Base-by-base conservation (phyloP, 306 rosid genomes). In the Malus domestica region DNA sequence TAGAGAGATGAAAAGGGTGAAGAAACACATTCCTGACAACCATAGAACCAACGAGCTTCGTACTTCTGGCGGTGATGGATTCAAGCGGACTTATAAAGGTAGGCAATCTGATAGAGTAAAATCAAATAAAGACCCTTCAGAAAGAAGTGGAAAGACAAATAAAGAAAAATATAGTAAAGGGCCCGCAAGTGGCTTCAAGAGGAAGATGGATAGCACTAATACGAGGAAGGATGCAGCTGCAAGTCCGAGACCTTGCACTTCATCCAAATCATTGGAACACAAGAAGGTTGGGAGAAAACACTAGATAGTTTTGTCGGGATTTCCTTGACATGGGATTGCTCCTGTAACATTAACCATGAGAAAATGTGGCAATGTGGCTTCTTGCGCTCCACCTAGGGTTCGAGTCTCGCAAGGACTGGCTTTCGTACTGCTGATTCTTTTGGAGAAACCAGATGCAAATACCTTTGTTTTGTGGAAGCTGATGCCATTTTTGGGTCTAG, bases 1-100 rank as follows among this genome's bases (percentile, higher is more conserved):
- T 49, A 76, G 65, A 63, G 86, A 81, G 76, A 87, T 87, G 65
- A 89, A 83, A 83, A 29, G 86, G 80, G 86, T 68, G 60, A 78
- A 80, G 46, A 84, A 78, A 76, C 59, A 57, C 70, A 75, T 72
- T 59, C 58, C 68, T 5, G 27, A 10, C 77, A 27, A 61, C 73
- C 72, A 72, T 4, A 72, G 83, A 33, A 33, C 68, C 66, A 79
- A 60, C 22, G 74, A 80, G 49, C 64, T 69, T 10, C 22, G 12
- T n/a, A 42, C 81, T 62, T 33, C 73, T 32, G 68, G 63, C 57
- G 80, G 82, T 23, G 55, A 60, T 59, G 85, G 81, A 45, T 72
- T 38, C 44, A 86, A 80, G 67, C 65, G 38, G 25, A 63, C 61
- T 65, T 83, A 74, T 67, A 89, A 83, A 74, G 78, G 65, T 74